Base-by-base conservation (phyloP, 139 green algal genomes). In the Trebouxia sp. region DNA sequence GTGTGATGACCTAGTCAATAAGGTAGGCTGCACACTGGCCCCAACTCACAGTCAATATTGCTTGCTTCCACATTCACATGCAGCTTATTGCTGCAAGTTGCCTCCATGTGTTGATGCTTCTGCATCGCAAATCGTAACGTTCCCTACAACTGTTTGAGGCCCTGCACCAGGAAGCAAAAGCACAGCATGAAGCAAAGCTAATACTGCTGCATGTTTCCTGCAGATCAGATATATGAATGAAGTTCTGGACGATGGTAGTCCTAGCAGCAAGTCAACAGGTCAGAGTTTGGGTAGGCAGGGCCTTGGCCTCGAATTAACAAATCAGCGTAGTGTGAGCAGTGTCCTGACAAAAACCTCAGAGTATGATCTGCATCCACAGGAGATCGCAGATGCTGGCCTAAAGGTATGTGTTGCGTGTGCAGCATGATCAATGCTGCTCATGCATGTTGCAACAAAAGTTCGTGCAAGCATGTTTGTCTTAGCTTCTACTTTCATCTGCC, bases 1-100 rank as follows among this genome's bases (percentile, higher is more conserved):
- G 2, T 85, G 81, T 51, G 43, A 79, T 15, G 69, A 85, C 41
- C 39, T 74, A 67, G 75, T 66, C 2, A 28, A 17, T 35, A 72
- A 78, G 75, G 81, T 85, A 30, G 37, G 78, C 3, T 43, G 7
- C 35, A 38, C 6, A 0, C 14, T 75, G n/a, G n/a, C n/a, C n/a
- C n/a, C n/a, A n/a, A n/a, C n/a, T n/a, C n/a, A n/a, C n/a, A n/a
- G n/a, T n/a, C n/a, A n/a, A n/a, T n/a, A n/a, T 1, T 32, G 65
- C 4, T 9, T n/a, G 22, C 41, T 22, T 58, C 10, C 41, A 37
- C n/a, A 65, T 65, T 65, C 55, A 30, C 17, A 15, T 65, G 55
- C 55, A 65, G 17, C 26, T 37, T 65, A 1, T 6, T 53, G 47
- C 47, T 17, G 47, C 15, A 26, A 17, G 47, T 2, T 53, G 47